Base-by-base conservation (phyloP, 345 rosid genomes). In the Alliaria petiolata region DNA sequence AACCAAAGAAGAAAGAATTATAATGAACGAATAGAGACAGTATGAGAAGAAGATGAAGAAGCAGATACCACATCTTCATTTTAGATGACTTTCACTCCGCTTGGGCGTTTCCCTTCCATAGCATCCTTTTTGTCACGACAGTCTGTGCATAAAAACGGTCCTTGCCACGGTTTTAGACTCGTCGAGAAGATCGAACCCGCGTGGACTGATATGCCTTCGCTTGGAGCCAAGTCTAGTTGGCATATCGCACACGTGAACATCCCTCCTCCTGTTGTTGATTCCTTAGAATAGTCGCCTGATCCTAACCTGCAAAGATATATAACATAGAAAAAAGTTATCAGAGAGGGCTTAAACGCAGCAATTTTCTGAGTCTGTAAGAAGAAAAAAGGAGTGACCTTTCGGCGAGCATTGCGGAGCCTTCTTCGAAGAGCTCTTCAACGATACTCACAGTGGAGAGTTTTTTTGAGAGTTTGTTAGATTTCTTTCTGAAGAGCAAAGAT, bases 351-450 rank as follows among this genome's bases (percentile, higher is more conserved):
- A 35, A 64, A 20, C n/a, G 7, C 49, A 67, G 20, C 1, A 20
- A 13, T 19, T 14, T 4, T 45, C 1, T 9, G 1, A 38, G 19
- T 39, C 19, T 39, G n/a, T 11, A 6, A 16, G 69, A 8, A 59
- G 65, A 69, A 73, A 70, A n/a, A 28, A 78, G 50, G 10, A 64
- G 78, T 54, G 61, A 92, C 98, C 97, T 88, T 82, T 93, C 98
- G 30, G 88, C 86, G 4, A 93, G 92, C 88, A 93, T 88, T 14
- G 97, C 98, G 0, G 97, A 93, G 62, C 97, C 97, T 84, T 93
- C 98, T 81, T 93, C 98, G 55, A 93, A 93, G 15, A 93, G 82
- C 76, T 90, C 98, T 83, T 93, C 98, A 6, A 93, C 98, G 14
- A 87, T 82, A 34, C 89, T 87, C 0, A 87, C 82, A 59, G 88